Conservation (phyloP, 1,284 basidiomycete species). For the Microbotryum scabiosae region DNA sequence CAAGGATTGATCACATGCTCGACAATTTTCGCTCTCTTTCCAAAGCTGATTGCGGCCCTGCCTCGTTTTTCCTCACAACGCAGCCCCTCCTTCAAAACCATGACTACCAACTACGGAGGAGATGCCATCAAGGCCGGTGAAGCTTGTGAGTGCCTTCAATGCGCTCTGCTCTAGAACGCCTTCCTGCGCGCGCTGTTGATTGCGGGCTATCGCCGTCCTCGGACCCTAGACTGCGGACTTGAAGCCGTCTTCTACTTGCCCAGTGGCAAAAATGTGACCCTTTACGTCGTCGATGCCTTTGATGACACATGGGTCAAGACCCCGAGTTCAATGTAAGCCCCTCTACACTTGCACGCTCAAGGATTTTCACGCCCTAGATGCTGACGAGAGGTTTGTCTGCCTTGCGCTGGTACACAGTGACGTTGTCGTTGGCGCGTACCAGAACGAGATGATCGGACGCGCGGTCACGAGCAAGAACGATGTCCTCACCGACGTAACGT, state of each 20-base stretch:
- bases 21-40: no score
- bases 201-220: no score
- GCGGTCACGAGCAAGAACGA: conserved; percentile 18
- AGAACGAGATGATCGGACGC: conserved; percentile 2
- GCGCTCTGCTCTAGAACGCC: no score
- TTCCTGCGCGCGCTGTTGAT: no score
- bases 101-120: conserved; percentile 20
- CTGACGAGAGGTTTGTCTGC: no score
- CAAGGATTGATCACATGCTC: no score
- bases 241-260: conserved; percentile 19
- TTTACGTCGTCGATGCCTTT: conserved; percentile 26
- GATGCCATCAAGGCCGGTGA: neutral
- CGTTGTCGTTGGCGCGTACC: conserved; percentile 1
- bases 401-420: no score
- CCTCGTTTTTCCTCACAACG: no score
- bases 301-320: conserved; percentile 27
- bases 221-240: neutral
- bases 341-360: conserved; percentile 19
- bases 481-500: conserved; percentile 14
- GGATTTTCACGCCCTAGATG: neutral
- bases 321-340: conserved; percentile 15
- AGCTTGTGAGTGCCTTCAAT: no score
- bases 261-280: conserved; percentile 5
- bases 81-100: conserved; percentile 14
- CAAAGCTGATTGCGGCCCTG: no score